These are phyloP conservation scores for Pichia pseudocactophila DNA, from an alignment of 805 yeast species.

Conservation along the genomic window DNA sequence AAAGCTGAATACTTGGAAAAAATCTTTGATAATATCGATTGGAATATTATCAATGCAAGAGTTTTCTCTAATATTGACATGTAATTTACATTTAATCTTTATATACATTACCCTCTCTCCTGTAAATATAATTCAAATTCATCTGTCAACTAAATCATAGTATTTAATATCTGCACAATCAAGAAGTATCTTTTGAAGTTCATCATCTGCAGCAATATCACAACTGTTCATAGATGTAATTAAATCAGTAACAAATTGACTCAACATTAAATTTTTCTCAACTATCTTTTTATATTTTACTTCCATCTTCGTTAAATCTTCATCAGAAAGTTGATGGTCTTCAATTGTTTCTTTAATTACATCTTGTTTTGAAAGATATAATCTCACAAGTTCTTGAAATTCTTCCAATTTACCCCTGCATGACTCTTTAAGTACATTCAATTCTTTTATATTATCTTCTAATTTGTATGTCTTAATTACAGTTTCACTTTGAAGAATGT, in stretches of 20 bases:
- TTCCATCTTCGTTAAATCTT: slow-evolving; percentile 13
- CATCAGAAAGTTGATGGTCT: slow-evolving; percentile 11
- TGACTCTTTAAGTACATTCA: background rate
- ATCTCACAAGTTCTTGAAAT: slow-evolving; percentile 3
- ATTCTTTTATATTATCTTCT: background rate
- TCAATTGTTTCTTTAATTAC: too few species aligned
- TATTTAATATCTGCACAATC: slow-evolving; percentile 24
- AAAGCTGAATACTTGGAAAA: slow-evolving; percentile 65
- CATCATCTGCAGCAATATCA: slow-evolving; percentile 26
- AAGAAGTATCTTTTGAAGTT: slow-evolving; percentile 22
- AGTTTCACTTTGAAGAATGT: slow-evolving; percentile 1
- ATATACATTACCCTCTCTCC: too few species aligned
- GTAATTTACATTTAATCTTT: slow-evolving; percentile 2
- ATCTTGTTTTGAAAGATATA: too few species aligned
- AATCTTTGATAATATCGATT: slow-evolving; percentile 72
- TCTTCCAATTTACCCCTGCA: background rate
- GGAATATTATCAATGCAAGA: slow-evolving; percentile 61
- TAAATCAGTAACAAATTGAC: slow-evolving; percentile 25
- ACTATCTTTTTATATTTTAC: slow-evolving; percentile 11
- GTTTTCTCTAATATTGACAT: slow-evolving; percentile 19
- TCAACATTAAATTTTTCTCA: slow-evolving; percentile 18
- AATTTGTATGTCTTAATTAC: slow-evolving; percentile 4
- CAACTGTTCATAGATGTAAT: slow-evolving; percentile 27
- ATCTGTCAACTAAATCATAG: slow-evolving; percentile 20
- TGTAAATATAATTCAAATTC: background rate